Base-by-base conservation (phyloP, 2,329 filamentous ascomycete species). In the Colletotrichum lupini region DNA sequence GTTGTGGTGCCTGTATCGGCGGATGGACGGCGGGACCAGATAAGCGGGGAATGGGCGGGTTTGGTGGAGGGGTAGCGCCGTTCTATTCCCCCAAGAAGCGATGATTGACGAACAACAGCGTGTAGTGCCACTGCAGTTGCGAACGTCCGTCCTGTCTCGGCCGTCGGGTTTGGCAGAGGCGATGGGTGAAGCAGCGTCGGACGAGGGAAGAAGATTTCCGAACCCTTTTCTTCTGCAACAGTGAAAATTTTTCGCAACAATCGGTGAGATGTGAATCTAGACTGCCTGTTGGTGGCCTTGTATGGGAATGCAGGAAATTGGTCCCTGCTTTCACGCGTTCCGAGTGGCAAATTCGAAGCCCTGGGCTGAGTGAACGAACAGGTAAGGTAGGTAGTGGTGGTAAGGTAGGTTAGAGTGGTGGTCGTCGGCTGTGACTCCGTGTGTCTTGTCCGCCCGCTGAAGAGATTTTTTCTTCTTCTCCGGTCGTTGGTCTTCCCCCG, bases 261-360 rank as follows among this genome's bases (percentile, higher is more conserved):
- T 49, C 52, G 35, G 55, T 60, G 65, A 69, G 69, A 66, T 68
- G 42, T 64, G 57, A 30, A 55, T 46, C 66, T 49, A 30, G 65
- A 49, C 57, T 62, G 69, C 52, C 52, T 75, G 72, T 66, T 74
- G 74, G 67, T 56, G 62, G 66, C 57, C 62, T 74, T 67, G 30
- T 28, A 70, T 62, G 64, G 56, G 60, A 68, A 74, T 72, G 70
- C 70, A 73, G 67, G 66, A 73, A 73, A 70, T 65, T 64, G 67
- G 60, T 46, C 60, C 67, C 46, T 73, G 70, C 53, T 72, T 49
- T 69, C 66, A 69, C 59, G 60, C 67, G 46, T 70, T 60, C 70
- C 67, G 67, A 64, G 70, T 73, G 70, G 70, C 70, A 56, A 73
- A 65, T 59, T 68, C 62, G 63, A 59, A 61, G 35, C 68, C 63